Base-by-base conservation (phyloP, 2,329 filamentous ascomycete species). In the Claviceps citrina region DNA sequence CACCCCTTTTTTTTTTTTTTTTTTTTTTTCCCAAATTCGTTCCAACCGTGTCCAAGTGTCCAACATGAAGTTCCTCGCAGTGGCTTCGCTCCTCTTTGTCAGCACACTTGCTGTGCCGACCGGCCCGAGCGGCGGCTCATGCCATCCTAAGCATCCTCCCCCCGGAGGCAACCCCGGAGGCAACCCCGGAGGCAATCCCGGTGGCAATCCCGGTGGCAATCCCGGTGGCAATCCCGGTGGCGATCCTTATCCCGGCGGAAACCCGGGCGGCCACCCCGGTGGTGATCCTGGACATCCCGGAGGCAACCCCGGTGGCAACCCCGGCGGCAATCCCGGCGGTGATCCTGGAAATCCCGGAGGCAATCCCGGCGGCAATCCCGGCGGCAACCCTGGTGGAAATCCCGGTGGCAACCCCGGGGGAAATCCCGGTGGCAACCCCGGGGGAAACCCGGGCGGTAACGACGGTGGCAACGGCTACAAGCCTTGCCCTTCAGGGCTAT, bases 11-110 rank as follows among this genome's bases (percentile, higher is more conserved):
- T 20, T 15, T 13, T 24, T 24, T 24, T 24, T 5, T 24, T 8
- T 24, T 8, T 5, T 24, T 24, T 24, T 24, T 24, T 24, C 22
- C 22, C n/a, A n/a, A n/a, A n/a, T n/a, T n/a, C n/a, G n/a, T n/a
- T n/a, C n/a, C n/a, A n/a, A n/a, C n/a, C n/a, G n/a, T n/a, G n/a
- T n/a, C n/a, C n/a, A n/a, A n/a, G n/a, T n/a, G n/a, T n/a, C n/a
- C 34, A 48, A 39, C 18, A 48, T 48, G 46, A 41, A 46, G 41
- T 46, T 46, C 39, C 32, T 47, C 34, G 34, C 36, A 9, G 40
- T 36, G 19, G 40, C 45, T 15, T 28, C 45, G 18, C 33, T 48
- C 28, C 44, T 48, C 18, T 26, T 48, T 22, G 45, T 36, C 24
- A 37, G 43, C 27, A 38, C 41, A 15, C 42, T 48, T 7, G 47